Base-by-base conservation (phyloP, 2,329 filamentous ascomycete genomes). In the Xenoacremonium recifei region DNA sequence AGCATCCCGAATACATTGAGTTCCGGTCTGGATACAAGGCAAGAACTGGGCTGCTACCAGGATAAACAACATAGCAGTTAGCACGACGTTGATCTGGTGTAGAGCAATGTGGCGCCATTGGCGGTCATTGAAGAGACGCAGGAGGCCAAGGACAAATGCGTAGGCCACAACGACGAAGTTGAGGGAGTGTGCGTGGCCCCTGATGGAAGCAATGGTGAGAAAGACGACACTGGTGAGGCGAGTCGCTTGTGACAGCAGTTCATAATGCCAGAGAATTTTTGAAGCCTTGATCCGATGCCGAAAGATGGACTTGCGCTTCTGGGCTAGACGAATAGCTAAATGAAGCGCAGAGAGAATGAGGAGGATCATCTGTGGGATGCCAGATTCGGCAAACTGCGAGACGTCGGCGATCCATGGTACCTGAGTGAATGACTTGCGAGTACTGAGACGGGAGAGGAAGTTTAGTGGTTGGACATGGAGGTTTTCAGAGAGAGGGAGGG, bases 81-180 rank as follows among this genome's bases (percentile, higher is more conserved):
- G 59, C 30, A 71, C 62, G 44, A 71, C 65, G 56, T 77, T 77
- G 57, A 73, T 61, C 51, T 77, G 73, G 43, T 74, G 70, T 33
- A 77, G 59, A 12, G 68, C 65, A 37, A 67, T 58, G 53, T 68
- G 71, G 16, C 71, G 68, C 71, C 72, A 76, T 48, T 63, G 59
- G 39, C 67, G 45, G 43, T 71, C 59, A 44, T 66, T 56, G 40
- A 63, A 45, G 31, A 74, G 64, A 11, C 73, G 67, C 19, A 67
- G 36, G 17, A 76, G 55, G 18, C 73, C 73, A 4, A 76, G 54
- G 27, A 66, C 17, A 35, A 75, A 69, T 29, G 65, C 62, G 49
- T 75, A 75, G 35, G 57, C 59, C 17, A 69, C 48, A 6, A 62
- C 55, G 21, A 59, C 42, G 10, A 66, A 58, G 49, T 70, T 66